Percentiles rank a stretch among this genome's conserved stretches.
Evolutionary conservation across 2,329 filamentous ascomycete genomes (phyloP).

Genomic region (Pseudogymnoascus verrucosus): DNA sequence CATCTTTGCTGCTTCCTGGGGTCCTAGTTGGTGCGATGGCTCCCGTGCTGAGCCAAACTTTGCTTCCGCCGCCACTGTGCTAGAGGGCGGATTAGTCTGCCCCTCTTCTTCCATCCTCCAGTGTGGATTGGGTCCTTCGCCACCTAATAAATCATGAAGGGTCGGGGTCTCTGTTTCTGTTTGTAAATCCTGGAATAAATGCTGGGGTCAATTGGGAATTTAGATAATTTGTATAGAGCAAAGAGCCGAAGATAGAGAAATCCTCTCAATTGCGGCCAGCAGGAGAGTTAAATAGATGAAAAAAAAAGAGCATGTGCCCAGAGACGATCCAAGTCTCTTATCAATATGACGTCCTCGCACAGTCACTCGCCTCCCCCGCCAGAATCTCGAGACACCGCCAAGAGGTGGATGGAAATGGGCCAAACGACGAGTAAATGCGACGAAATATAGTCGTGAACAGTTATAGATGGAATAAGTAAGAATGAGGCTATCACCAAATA

Average conservation of each 20-base stretch:
- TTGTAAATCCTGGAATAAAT: background rate
- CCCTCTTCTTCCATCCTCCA: slow-evolving; percentile 1
- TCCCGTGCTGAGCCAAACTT: slow-evolving; percentile 4
- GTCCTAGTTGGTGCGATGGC: background rate
- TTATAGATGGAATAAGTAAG: background rate
- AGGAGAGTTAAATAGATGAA: background rate
- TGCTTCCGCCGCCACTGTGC: slow-evolving; percentile 3
- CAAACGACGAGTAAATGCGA: background rate
- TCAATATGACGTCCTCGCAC: slow-evolving; percentile 2
- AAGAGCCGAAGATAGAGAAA: background rate
- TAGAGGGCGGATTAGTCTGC: slow-evolving; percentile 4
- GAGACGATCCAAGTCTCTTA: background rate
- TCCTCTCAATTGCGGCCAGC: background rate
- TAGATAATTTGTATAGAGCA: background rate
- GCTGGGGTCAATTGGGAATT: background rate
- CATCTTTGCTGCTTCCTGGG: background rate
- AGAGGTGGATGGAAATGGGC: background rate
- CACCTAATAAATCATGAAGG: slow-evolving; percentile 1
- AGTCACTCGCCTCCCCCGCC: background rate
- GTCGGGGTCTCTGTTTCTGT: background rate
- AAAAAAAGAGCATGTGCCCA: slow-evolving; percentile 6
- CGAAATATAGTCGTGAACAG: background rate
- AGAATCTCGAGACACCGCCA: background rate
- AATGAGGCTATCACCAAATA: background rate
- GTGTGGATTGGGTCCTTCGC: slow-evolving; percentile 1